Percentiles rank a stretch among this genome's conserved stretches.
Evolutionary conservation across 2,329 filamentous ascomycete species (phyloP).

Genomic region (Aphanocladium album): DNA sequence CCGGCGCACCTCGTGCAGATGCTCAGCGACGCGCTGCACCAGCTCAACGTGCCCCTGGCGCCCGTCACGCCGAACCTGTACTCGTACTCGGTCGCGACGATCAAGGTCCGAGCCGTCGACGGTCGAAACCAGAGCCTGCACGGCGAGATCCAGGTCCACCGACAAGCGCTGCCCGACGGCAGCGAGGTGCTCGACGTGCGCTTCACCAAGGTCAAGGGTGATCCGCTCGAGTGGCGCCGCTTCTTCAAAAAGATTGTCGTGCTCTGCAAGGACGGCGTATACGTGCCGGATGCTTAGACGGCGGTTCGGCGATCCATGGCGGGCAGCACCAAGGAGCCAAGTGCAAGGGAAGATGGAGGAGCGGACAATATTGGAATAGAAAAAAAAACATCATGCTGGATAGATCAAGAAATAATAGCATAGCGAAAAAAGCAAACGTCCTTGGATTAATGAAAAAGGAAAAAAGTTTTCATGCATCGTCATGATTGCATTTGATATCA

Average conservation of each 20-base stretch:
- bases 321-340: background rate
- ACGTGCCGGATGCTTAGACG: slow-evolving; percentile 40
- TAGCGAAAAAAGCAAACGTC: background rate
- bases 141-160: slow-evolving; percentile 71
- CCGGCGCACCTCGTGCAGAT: slow-evolving; percentile 72
- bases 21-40: slow-evolving; percentile 74
- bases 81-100: slow-evolving; percentile 52
- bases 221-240: slow-evolving; percentile 91
- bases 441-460: background rate
- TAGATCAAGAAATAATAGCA: slow-evolving; percentile 10
- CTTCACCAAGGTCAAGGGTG: slow-evolving; percentile 91
- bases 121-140: slow-evolving; percentile 66
- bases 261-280: slow-evolving; percentile 80
- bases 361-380: background rate
- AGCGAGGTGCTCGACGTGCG: slow-evolving; percentile 73
- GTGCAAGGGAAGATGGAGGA: background rate
- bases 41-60: slow-evolving; percentile 73
- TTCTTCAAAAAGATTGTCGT: slow-evolving; percentile 96
- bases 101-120: slow-evolving; percentile 73
- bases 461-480: background rate
- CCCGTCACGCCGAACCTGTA: slow-evolving; percentile 41
- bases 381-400: slow-evolving; percentile 9
- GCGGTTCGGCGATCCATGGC: slow-evolving; percentile 12
- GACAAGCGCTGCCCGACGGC: slow-evolving; percentile 50
- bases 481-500: background rate